Evolutionary conservation across 2,329 filamentous ascomycete genomes (phyloP), one percentile per base, ranked within the genome.

Genomic region (Dichotomopilus funicola): DNA sequence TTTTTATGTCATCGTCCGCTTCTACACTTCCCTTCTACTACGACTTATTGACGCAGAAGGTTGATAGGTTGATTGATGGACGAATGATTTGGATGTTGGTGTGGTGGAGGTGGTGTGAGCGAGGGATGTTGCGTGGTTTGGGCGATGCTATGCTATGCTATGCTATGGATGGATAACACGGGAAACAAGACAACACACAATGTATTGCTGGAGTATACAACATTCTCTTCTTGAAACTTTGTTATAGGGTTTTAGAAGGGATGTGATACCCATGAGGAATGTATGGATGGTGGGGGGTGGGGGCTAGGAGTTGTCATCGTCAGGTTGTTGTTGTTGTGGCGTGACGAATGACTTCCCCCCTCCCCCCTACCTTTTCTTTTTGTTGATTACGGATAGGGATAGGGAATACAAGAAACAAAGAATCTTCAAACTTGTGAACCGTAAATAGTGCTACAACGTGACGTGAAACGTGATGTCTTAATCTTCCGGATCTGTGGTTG

Each of bases 211-310:
- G 54, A 56, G 57, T 56, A 53, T 56, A 41, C 50, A 27, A 27
- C 19, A 27, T 27, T 50, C 54, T 59, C 57, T 59, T 53, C 56
- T 59, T 53, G 56, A 49, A 53, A 59, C 51, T 41, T 54, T 59
- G 44, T 12, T 49, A 48, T 59, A 59, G 57, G 57, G 54, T 56
- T 59, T 59, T 59, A 59, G 57, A 59, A 56, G 57, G 57, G 57
- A 59, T 54, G 56, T 45, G 54, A 59, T 59, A 59, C 57, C 57
- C 54, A 51, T 53, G 49, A 58, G 11, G 38, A 46, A 53, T 53
- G 54, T 44, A 44, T 45, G 51, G 46, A 42, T 46, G 46, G 49
- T 49, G 42, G 55, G 53, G 19, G 19, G 19, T 2, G 19, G 3
- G 19, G 19, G 19, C 3, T 2, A 3, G 19, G 19, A 27, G 19